Percentiles rank a stretch among this genome's conserved stretches.
Evolutionary conservation across 2,329 filamentous ascomycete genomes (phyloP).

Genomic region (Rhinocladiella similis): DNA sequence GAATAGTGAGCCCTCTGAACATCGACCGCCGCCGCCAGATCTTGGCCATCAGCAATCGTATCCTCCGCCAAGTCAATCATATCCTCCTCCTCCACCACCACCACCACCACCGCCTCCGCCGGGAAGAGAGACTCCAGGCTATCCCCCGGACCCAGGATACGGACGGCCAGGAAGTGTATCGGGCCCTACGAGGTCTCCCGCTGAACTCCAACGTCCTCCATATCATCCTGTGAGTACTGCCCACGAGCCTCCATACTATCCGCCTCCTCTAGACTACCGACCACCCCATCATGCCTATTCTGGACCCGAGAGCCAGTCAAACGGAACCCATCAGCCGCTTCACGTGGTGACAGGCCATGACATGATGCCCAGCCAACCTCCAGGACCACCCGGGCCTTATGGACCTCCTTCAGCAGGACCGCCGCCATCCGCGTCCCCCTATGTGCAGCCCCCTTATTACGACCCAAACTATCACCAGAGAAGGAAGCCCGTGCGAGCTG

Average conservation of each 20-base stretch:
- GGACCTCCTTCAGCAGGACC: conserved; percentile 28
- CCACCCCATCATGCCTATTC: conserved; percentile 24
- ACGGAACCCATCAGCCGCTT: conserved; percentile 24
- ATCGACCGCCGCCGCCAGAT: conserved; percentile 26
- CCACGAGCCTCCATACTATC: conserved; percentile 27
- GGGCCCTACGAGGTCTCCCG: conserved; percentile 27
- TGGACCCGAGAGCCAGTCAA: conserved; percentile 23
- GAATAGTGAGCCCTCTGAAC: conserved; percentile 22
- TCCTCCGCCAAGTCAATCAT: conserved; percentile 19
- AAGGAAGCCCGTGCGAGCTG: conserved; percentile 28
- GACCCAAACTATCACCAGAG: conserved; percentile 7
- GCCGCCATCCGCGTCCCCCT: conserved; percentile 13
- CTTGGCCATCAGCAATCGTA: conserved; percentile 21
- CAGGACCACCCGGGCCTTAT: conserved; percentile 17
- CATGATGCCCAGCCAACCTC: conserved; percentile 27
- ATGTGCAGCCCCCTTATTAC: conserved; percentile 16
- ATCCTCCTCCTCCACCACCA: conserved; percentile 15
- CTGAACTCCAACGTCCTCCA: conserved; percentile 23
- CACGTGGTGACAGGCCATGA: conserved; percentile 30
- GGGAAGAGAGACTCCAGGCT: conserved; percentile 21
- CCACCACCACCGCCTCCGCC: conserved; percentile 9
- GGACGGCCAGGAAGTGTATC: conserved; percentile 29
- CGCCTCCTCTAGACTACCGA: conserved; percentile 25
- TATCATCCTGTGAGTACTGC: conserved; percentile 27
- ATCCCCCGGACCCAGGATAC: conserved; percentile 28